Conservation (phyloP, 108 stramenopile species). For the Conticribra weissflogii region DNA sequence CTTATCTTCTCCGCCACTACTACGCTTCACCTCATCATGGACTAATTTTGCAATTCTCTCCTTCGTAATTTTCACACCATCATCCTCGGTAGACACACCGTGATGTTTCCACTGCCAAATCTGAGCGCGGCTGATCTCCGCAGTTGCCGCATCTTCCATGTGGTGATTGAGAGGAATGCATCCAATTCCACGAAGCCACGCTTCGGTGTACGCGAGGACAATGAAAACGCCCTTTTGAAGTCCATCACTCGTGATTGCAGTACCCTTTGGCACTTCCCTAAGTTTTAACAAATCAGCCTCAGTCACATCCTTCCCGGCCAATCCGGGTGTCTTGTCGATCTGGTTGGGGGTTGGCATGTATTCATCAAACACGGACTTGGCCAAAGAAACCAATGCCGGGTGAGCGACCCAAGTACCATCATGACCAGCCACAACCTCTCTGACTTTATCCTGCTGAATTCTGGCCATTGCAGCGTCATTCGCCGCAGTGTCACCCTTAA, state of each 20-base stretch:
- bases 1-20: conserved; percentile 45
- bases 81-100: conserved; percentile 76
- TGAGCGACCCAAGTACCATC: conserved; percentile 98
- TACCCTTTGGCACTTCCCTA: conserved; percentile 58
- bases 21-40: conserved; percentile 59
- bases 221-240: conserved; percentile 82
- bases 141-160: conserved; percentile 98
- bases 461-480: conserved; percentile 82
- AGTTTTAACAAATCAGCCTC: conserved; percentile 73
- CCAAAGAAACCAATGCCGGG: conserved; percentile 87
- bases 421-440: conserved; percentile 91
- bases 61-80: conserved; percentile 62
- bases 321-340: conserved; percentile 65
- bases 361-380: conserved; percentile 85
- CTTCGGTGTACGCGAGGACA: conserved; percentile 91
- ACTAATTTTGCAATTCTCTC: conserved; percentile 68
- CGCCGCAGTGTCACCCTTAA: conserved; percentile 79
- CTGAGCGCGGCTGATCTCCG: conserved; percentile 94
- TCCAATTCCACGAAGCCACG: conserved; percentile 92
- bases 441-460: conserved; percentile 87
- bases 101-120: conserved; percentile 89
- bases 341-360: conserved; percentile 91
- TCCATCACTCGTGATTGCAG: conserved; percentile 78
- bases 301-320: conserved; percentile 58
- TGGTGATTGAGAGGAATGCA: conserved; percentile 91